A percentile compares a stretch with the other conserved stretches of the same genome.
These are phyloP conservation scores for Epicoccum sorghinum DNA, from an alignment of 2,329 filamentous ascomycete species.

Conservation along the genomic window DNA sequence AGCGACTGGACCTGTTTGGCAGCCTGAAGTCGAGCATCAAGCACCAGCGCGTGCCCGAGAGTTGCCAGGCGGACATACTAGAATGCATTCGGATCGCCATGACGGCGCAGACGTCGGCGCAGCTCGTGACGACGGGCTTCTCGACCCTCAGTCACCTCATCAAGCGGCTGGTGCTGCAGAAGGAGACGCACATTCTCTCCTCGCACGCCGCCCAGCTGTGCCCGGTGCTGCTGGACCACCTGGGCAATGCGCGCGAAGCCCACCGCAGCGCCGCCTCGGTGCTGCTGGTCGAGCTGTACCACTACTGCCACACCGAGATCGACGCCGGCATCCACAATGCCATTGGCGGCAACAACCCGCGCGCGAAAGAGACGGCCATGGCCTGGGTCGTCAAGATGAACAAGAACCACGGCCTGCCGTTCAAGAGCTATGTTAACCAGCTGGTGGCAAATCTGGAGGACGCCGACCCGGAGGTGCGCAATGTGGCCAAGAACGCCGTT, in stretches of 20 bases:
- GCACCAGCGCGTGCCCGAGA: slow-evolving; percentile 85
- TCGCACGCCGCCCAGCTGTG: slow-evolving; percentile 73
- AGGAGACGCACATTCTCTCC: slow-evolving; percentile 73
- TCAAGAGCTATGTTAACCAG: slow-evolving; percentile 80
- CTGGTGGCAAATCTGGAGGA: slow-evolving; percentile 90
- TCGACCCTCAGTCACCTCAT: slow-evolving; percentile 86
- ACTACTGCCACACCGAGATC: slow-evolving; percentile 71
- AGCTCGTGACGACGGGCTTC: slow-evolving; percentile 80
- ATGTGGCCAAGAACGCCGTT: slow-evolving; percentile 80
- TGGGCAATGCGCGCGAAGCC: slow-evolving; percentile 89
- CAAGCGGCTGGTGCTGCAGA: slow-evolving; percentile 84
- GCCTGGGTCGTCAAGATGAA: slow-evolving; percentile 89
- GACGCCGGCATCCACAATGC: slow-evolving; percentile 79
- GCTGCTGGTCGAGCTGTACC: slow-evolving; percentile 78
- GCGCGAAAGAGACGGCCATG: slow-evolving; percentile 84
- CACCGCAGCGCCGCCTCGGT: slow-evolving; percentile 76
- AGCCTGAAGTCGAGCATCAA: slow-evolving; percentile 87
- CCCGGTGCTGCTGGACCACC: slow-evolving; percentile 78
- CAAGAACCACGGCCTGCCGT: slow-evolving; percentile 76
- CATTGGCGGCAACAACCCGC: slow-evolving; percentile 78
- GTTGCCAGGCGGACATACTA: slow-evolving; percentile 73
- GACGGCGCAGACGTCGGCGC: slow-evolving; percentile 73
- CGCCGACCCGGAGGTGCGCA: slow-evolving; percentile 84
- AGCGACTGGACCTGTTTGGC: slow-evolving; percentile 73
- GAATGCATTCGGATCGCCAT: slow-evolving; percentile 80